Percentiles rank a stretch among this genome's conserved stretches.
phyloP scores from a whole-genome alignment of 176 grass and related monocot species.

The Ensete ventricosum region DNA sequence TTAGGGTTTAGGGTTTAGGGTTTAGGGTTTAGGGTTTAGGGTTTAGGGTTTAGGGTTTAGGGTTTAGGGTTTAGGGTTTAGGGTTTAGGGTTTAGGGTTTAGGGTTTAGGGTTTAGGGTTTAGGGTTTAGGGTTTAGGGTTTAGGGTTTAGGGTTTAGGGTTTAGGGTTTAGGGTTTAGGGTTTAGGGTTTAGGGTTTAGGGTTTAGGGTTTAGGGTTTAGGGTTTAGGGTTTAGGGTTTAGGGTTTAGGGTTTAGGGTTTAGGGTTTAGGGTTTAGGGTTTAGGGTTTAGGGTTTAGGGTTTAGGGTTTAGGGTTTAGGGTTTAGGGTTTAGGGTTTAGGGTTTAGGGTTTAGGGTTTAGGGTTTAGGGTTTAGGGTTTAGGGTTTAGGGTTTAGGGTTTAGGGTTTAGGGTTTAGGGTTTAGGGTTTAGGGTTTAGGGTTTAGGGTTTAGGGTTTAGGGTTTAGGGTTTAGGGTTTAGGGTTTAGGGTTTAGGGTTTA shows the following conservation, averaged over 20 bases:
- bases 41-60: too few species aligned
- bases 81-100: too few species aligned
- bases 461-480: too few species aligned
- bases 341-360: too few species aligned
- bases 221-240: conserved; percentile 15
- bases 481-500: too few species aligned
- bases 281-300: conserved; percentile 17
- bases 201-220: conserved; percentile 15
- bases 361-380: conserved; percentile 7
- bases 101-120: too few species aligned
- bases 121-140: conserved; percentile 6
- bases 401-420: conserved; percentile 17
- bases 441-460: too few species aligned
- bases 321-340: too few species aligned
- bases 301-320: too few species aligned
- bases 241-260: conserved; percentile 4
- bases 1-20: too few species aligned
- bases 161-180: conserved; percentile 18
- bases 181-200: conserved; percentile 3
- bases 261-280: conserved; percentile 8
- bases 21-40: too few species aligned
- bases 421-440: conserved; percentile 19
- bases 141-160: conserved; percentile 4
- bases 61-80: too few species aligned
- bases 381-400: conserved; percentile 17